Percentiles rank a stretch among this genome's conserved stretches.
phyloP scores from a whole-genome alignment of 2,329 filamentous ascomycete species.

The Pseudogymnoascus sp. region DNA sequence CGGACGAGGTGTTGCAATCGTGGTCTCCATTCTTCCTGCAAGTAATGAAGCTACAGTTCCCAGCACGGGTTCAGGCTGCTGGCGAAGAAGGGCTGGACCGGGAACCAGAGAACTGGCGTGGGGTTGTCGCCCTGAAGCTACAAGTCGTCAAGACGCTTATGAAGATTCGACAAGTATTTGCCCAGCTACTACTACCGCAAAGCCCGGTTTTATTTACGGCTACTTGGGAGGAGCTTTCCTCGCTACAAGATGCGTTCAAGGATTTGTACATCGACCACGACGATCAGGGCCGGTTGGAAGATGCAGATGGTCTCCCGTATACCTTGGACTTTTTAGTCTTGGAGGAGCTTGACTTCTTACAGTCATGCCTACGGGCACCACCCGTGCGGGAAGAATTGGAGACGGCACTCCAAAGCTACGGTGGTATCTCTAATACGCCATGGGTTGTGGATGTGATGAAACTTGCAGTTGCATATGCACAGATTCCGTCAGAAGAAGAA shows the following conservation, averaged over 20 bases:
- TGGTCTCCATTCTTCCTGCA: conserved; percentile 89
- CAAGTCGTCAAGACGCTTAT: conserved; percentile 92
- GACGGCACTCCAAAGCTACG: conserved; percentile 57
- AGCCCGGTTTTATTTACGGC: conserved; percentile 75
- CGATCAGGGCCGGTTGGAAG: conserved; percentile 78
- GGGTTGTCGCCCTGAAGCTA: conserved; percentile 76
- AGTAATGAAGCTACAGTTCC: conserved; percentile 66
- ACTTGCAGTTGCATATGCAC: conserved; percentile 74
- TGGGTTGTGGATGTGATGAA: conserved; percentile 88
- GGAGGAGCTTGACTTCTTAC: conserved; percentile 91
- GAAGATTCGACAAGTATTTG: conserved; percentile 78
- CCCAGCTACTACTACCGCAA: conserved; percentile 71
- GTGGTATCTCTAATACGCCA: conserved; percentile 52
- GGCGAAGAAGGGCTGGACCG: conserved; percentile 42
- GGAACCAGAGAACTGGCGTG: conserved; percentile 65
- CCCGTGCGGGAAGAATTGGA: conserved; percentile 87
- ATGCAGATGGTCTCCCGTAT: conserved; percentile 85
- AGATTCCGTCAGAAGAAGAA: conserved; percentile 88
- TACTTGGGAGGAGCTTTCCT: conserved; percentile 79
- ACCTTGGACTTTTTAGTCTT: conserved; percentile 88
- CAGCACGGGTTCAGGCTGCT: conserved; percentile 45
- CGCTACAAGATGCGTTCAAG: conserved; percentile 64
- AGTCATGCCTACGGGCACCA: conserved; percentile 78
- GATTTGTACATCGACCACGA: conserved; percentile 80
- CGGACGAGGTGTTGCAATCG: conserved; percentile 69